phyloP scores from a whole-genome alignment of 2,329 filamentous ascomycete species.

The Neonectria faginata region DNA sequence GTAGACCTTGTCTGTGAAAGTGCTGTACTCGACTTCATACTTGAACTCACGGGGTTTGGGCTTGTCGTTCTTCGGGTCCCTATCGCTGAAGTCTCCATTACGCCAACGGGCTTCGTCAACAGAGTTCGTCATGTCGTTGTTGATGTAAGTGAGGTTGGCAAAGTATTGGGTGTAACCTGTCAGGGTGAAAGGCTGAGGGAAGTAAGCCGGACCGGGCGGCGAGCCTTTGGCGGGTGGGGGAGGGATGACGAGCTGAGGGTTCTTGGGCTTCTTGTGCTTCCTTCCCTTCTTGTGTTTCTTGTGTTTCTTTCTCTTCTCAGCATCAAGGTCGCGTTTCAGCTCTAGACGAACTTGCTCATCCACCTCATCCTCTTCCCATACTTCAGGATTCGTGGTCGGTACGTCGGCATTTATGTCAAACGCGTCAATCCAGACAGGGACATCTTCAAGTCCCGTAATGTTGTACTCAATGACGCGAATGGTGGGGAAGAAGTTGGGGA shows the following conservation, averaged over 20 bases:
- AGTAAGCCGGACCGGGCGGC: conserved; percentile 90
- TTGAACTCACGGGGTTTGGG: conserved; percentile 73
- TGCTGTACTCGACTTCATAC: conserved; percentile 89
- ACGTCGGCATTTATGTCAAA: conserved; percentile 32
- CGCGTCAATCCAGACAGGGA: conserved; percentile 59
- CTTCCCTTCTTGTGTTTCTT: conserved; percentile 60
- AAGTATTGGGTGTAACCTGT: conserved; percentile 90
- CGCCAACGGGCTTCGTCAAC: conserved; percentile 65
- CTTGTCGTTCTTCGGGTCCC: conserved; percentile 62
- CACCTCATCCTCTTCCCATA: conserved; percentile 48
- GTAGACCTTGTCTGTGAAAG: conserved; percentile 80
- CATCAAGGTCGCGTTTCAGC: conserved; percentile 41
- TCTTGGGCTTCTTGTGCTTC: conserved; percentile 63
- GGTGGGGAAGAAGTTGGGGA: conserved; percentile 93
- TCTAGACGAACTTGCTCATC: conserved; percentile 42
- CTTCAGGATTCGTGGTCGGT: conserved; percentile 19
- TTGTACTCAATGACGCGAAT: conserved; percentile 96
- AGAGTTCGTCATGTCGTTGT: conserved; percentile 71
- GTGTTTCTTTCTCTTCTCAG: conserved; percentile 49
- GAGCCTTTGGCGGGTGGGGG: conserved; percentile 76
- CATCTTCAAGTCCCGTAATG: conserved; percentile 77
- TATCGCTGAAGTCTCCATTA: conserved; percentile 71
- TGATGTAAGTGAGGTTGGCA: conserved; percentile 91
- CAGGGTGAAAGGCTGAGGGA: conserved; percentile 82
- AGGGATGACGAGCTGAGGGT: conserved; percentile 74